phyloP scores from a whole-genome alignment of 345 rosid genomes.

The Salix exigua region DNA sequence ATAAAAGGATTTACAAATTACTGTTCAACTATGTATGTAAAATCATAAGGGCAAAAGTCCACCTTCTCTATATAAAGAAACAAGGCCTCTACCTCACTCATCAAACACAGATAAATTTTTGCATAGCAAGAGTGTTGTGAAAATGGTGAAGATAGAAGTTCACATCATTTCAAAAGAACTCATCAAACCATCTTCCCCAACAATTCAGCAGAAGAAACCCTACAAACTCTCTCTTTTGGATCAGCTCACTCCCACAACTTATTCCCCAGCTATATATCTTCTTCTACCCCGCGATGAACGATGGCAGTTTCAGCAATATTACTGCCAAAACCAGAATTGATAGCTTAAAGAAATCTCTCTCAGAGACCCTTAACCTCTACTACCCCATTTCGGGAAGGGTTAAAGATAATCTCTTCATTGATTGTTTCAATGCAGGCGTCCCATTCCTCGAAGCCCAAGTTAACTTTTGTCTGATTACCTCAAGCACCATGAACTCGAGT shows the following conservation, averaged over 20 bases:
- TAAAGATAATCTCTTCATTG: slow-evolving; percentile 7
- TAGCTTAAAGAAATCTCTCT: slow-evolving; percentile 11
- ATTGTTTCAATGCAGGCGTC: slow-evolving; percentile 14
- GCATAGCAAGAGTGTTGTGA: too few species aligned
- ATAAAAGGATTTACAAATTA: too few species aligned
- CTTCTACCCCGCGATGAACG: slow-evolving; percentile 4
- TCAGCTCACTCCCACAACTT: slow-evolving; percentile 23
- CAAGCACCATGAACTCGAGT: not conserved
- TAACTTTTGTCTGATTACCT: slow-evolving; percentile 3
- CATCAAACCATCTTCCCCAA: slow-evolving; percentile 17
- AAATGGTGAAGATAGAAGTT: slow-evolving; percentile 7
- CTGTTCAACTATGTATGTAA: too few species aligned
- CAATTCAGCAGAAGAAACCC: slow-evolving; percentile 2
- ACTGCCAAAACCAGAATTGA: not conserved
- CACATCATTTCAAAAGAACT: slow-evolving; percentile 13
- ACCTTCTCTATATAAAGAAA: too few species aligned
- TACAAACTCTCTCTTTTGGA: slow-evolving; percentile 8
- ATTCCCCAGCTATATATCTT: not conserved
- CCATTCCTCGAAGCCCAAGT: slow-evolving; percentile 9
- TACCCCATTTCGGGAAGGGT: slow-evolving; percentile 22
- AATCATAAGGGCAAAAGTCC: too few species aligned
- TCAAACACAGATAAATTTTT: too few species aligned
- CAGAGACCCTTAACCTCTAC: slow-evolving; percentile 14
- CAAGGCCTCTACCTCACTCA: too few species aligned
- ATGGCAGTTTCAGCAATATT: not conserved